These are phyloP conservation scores for Leccinum variicolor DNA, from an alignment of 768 basidiomycete genomes.

Conservation along the genomic window DNA sequence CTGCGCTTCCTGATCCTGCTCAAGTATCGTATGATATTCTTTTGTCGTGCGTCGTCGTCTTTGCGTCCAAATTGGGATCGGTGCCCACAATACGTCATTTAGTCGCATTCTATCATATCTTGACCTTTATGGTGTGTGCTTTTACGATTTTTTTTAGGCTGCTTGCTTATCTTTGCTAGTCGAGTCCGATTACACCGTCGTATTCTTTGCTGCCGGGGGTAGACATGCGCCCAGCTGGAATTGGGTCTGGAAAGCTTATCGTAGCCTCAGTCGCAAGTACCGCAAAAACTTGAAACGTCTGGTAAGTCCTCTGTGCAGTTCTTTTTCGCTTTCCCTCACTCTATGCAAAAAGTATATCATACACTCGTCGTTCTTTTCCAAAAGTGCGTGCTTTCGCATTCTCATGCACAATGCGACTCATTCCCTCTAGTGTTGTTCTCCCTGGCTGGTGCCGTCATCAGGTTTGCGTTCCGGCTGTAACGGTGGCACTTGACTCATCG, in stretches of 20 bases:
- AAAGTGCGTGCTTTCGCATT: constrained; percentile 49
- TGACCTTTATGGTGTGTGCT: constrained; percentile 66
- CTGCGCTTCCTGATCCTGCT: constrained; percentile 77
- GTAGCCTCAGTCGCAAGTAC: constrained; percentile 77
- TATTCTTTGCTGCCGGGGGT: constrained; percentile 82
- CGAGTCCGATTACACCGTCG: constrained; percentile 84
- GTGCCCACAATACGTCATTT: constrained; percentile 6
- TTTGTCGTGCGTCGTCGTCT: constrained; percentile 51
- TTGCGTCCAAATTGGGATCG: constrained; percentile 4
- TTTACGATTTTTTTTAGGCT: too few species aligned
- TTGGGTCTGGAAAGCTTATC: constrained; percentile 91
- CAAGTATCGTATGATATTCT: constrained; percentile 76
- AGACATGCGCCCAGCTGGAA: constrained; percentile 76
- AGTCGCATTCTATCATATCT: constrained; percentile 79
- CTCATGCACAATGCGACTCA: constrained; percentile 6
- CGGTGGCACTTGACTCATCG: not conserved
- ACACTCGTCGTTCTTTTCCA: constrained; percentile 85
- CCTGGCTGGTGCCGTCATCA: constrained; percentile 82
- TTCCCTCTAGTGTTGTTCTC: constrained; percentile 73
- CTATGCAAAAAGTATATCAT: constrained; percentile 63
- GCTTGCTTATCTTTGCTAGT: constrained; percentile 42
- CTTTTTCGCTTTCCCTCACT: constrained; percentile 8
- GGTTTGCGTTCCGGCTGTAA: constrained; percentile 37
- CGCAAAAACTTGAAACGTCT: constrained; percentile 85
- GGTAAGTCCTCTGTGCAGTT: constrained; percentile 38